Base-by-base conservation (phyloP, 495 filamentous ascomycete species). In the Daldinia grandis region DNA sequence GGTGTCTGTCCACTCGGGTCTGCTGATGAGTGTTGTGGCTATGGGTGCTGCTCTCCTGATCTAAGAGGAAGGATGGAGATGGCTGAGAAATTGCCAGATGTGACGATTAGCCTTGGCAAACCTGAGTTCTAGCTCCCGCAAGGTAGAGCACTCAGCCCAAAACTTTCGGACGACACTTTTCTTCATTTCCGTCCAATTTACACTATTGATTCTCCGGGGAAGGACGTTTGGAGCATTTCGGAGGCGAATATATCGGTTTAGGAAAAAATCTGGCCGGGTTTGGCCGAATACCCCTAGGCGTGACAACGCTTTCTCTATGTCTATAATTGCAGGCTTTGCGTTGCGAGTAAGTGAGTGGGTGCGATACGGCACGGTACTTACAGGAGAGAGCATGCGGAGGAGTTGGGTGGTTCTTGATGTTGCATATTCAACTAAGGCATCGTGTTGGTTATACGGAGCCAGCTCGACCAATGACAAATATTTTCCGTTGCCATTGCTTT, bases 1-100 rank as follows among this genome's bases (percentile, higher is more conserved):
- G 24, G 68, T 82, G 44, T 68, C 78, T 14, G 72, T 79, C 15
- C 80, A 79, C 69, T 80, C 80, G 14, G 81, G 81, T 21, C 61
- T 84, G n/a, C 62, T 81, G 59, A 69, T 82, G 58, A 76, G 76
- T 69, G 76, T 78, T 21, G 55, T 86, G 19, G 83, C 78, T 24
- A 76, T 81, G 51, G 80, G 78, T 51, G 76, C 79, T 27, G 78
- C 78, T 65, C 69, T 86, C 55, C 69, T 86, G 40, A 78, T 76
- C 35, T 84, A 79, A 79, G 44, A 21, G 21, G n/a, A 28, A 31
- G 14, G 5, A n/a, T 25, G 27, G 1, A 17, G 35, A 14, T 44
- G 25, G 30, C 8, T n/a, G 10, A 35, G 53, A 24, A 21, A 12
- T 38, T 21, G 19, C n/a, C 9, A 28, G n/a, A 24, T 17, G 28